Conservation (phyloP, 441 rosid genomes). For the Populus hybrid region DNA sequence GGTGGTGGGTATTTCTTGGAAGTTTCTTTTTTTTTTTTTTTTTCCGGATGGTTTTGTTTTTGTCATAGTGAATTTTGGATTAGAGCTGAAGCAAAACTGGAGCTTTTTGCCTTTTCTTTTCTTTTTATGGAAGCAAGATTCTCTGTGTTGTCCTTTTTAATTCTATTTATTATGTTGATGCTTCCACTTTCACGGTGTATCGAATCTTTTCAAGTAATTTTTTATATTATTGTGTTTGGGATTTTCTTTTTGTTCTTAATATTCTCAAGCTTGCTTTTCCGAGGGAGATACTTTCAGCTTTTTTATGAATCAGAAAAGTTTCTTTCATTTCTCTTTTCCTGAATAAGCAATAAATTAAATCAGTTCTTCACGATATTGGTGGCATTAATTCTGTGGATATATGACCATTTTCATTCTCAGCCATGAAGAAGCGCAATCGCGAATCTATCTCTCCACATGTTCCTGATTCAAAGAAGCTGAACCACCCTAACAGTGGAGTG, state of each 20-base stretch:
- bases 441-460: conserved; percentile 58
- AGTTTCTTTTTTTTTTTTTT: conserved; percentile 41
- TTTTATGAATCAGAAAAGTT: conserved; percentile 32
- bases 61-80: conserved; percentile 36
- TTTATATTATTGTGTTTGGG: conserved; percentile 19
- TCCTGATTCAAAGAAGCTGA: conserved; percentile 54
- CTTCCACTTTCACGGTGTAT: conserved; percentile 28
- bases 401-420: conserved; percentile 42
- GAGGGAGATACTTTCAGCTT: conserved; percentile 31
- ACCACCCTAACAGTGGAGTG: conserved; percentile 34
- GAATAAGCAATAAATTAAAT: conserved; percentile 5
- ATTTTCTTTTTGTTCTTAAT: conserved; percentile 18
- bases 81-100: conserved; percentile 53
- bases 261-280: conserved; percentile 32
- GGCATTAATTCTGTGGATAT: conserved; percentile 21
- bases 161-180: conserved; percentile 26
- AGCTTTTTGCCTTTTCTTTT: conserved; percentile 44
- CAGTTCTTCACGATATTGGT: conserved; percentile 6
- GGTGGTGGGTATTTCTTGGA: conserved; percentile 41
- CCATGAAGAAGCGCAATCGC: conserved; percentile 71
- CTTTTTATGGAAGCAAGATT: conserved; percentile 59
- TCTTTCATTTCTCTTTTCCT: conserved; percentile 2
- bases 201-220: conserved; percentile 24
- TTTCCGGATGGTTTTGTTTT: conserved; percentile 19
- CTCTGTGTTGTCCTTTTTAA: conserved; percentile 32